phyloP scores from a whole-genome alignment of 768 basidiomycete species.

The Leccinum sublutescens region DNA sequence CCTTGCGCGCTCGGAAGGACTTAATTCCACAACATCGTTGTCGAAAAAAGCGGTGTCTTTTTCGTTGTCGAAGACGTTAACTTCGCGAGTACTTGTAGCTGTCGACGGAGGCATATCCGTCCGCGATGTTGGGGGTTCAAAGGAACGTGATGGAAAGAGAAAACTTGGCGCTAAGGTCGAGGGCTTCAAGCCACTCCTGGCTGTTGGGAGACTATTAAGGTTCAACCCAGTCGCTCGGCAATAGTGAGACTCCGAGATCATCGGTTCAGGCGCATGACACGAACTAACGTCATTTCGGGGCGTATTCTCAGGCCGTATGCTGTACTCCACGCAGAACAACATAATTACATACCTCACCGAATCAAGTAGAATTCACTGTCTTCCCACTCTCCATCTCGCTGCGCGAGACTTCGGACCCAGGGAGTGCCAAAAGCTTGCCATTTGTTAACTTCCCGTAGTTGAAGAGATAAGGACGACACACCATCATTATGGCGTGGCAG shows the following conservation, averaged over 20 bases:
- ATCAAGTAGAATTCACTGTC: neutral
- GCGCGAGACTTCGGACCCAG: neutral
- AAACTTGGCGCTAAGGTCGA: neutral
- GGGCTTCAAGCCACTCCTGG: neutral
- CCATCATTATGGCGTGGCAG: no score
- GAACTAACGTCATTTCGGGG: neutral
- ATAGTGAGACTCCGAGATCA: neutral
- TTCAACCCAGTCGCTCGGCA: neutral
- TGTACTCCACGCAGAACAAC: neutral
- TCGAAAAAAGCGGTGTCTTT: slow-evolving; percentile 3
- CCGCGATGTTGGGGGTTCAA: neutral
- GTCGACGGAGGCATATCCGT: slow-evolving; percentile 17
- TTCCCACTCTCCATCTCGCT: neutral
- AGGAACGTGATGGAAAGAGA: neutral
- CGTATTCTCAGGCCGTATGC: neutral
- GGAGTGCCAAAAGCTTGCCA: neutral
- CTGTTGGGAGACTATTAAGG: neutral
- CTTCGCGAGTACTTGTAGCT: slow-evolving; percentile 11
- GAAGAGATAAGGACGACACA: no score
- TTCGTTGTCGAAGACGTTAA: slow-evolving; percentile 6
- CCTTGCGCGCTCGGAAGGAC: slow-evolving; percentile 23
- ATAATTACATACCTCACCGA: neutral
- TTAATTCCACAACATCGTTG: slow-evolving; percentile 5
- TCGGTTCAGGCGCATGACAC: neutral
- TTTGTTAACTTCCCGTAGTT: neutral